phyloP scores from a whole-genome alignment of 129 eudicot genomes.

The Helianthus annuus region DNA sequence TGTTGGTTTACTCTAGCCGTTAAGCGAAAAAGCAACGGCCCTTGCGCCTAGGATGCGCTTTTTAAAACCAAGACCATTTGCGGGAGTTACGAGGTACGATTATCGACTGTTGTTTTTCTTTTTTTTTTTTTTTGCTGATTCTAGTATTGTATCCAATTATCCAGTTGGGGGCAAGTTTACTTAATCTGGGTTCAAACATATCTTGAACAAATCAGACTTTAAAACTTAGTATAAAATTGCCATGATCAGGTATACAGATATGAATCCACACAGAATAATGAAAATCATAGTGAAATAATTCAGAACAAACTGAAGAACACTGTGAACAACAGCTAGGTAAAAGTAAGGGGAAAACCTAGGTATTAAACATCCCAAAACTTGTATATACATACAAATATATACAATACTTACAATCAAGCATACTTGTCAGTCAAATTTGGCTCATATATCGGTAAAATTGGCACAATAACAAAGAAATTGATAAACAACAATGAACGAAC shows the following conservation, averaged over 20 bases:
- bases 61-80: too few species aligned
- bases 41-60: too few species aligned
- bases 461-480: neutral
- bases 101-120: too few species aligned
- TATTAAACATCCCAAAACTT: neutral
- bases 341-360: neutral
- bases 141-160: neutral
- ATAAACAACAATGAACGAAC: constrained; percentile 12
- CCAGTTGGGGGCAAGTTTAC: neutral
- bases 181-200: neutral
- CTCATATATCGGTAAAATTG: neutral
- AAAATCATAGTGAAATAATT: neutral
- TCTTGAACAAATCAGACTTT: neutral
- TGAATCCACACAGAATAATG: neutral
- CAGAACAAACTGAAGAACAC: neutral
- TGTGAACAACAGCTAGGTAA: neutral
- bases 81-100: too few species aligned
- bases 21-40: too few species aligned
- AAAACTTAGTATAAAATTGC: neutral
- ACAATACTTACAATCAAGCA: neutral
- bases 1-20: too few species aligned
- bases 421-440: neutral
- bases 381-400: neutral
- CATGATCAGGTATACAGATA: neutral
- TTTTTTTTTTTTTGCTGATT: too few species aligned